Evolutionary conservation across 805 yeast species (phyloP).

Genomic region (Candida boleticola): DNA sequence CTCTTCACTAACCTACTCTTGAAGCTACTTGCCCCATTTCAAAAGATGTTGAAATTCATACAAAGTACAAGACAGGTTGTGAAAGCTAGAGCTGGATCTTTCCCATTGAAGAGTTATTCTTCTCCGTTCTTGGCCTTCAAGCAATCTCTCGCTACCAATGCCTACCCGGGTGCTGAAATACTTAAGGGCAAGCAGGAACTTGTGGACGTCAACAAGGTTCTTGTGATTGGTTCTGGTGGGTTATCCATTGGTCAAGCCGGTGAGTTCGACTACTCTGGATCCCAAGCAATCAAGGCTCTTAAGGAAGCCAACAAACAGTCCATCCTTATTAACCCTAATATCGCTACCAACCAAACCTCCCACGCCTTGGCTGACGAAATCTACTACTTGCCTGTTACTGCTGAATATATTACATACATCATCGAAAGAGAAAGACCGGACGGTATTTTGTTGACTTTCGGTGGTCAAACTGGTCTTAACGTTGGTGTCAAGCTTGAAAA

Average conservation of each 20-base stretch:
- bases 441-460: conserved; percentile 92
- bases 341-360: conserved; percentile 95
- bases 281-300: conserved; percentile 95
- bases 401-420: conserved; percentile 92
- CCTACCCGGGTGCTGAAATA: conserved; percentile 64
- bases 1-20: too few relatives aligned
- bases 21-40: too few relatives aligned
- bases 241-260: conserved; percentile 98
- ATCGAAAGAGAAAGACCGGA: conserved; percentile 96
- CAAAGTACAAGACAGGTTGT: not conserved
- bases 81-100: not conserved
- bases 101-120: not conserved
- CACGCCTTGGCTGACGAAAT: conserved; percentile 94
- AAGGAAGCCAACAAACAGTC: conserved; percentile 85
- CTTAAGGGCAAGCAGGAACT: conserved; percentile 58
- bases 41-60: conserved; percentile 1
- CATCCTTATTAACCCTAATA: conserved; percentile 89
- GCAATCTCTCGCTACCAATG: conserved; percentile 12
- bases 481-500: conserved; percentile 94
- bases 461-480: conserved; percentile 97
- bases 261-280: conserved; percentile 95
- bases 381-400: conserved; percentile 93
- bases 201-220: conserved; percentile 83
- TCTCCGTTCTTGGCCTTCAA: not conserved
- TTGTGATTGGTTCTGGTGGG: conserved; percentile 97